phyloP scores from a whole-genome alignment of 2,329 filamentous ascomycete species.

The Monosporascus sp. region DNA sequence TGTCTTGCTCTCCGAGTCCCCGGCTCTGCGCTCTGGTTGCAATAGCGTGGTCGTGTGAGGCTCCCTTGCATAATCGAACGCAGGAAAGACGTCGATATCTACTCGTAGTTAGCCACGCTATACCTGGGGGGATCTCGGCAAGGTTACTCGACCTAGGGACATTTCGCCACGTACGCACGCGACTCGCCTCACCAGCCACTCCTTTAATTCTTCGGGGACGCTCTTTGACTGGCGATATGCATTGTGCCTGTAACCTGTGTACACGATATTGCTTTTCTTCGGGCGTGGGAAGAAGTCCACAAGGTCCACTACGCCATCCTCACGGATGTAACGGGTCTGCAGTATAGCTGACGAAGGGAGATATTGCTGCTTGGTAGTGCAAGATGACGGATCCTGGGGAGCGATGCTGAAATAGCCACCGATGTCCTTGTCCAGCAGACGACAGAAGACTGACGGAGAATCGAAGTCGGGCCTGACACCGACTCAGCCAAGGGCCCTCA shows the following conservation, averaged over 20 bases:
- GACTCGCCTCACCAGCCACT: slow-evolving; percentile 65
- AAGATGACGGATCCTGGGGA: slow-evolving; percentile 44
- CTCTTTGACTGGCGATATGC: slow-evolving; percentile 48
- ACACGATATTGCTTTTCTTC: slow-evolving; percentile 49
- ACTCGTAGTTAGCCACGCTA: neutral
- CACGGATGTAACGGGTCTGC: slow-evolving; percentile 72
- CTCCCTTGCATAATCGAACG: slow-evolving; percentile 65
- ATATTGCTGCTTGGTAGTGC: slow-evolving; percentile 73
- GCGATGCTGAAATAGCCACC: slow-evolving; percentile 68
- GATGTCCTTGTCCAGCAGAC: slow-evolving; percentile 67
- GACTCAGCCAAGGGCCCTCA: neutral
- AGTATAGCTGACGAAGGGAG: slow-evolving; percentile 70
- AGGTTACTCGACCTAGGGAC: slow-evolving; percentile 43
- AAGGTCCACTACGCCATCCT: slow-evolving; percentile 68
- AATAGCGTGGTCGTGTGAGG: slow-evolving; percentile 55
- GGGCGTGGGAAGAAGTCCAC: slow-evolving; percentile 73
- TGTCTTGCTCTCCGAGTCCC: slow-evolving; percentile 46
- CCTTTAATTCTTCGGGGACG: slow-evolving; percentile 60
- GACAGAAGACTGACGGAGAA: slow-evolving; percentile 70
- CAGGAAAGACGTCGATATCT: slow-evolving; percentile 67
- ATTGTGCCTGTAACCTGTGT: slow-evolving; percentile 41
- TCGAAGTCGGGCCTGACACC: slow-evolving; percentile 66
- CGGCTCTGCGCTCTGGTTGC: slow-evolving; percentile 35
- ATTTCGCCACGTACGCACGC: slow-evolving; percentile 67
- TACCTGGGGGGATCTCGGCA: slow-evolving; percentile 1